Conservation (phyloP, 2,329 filamentous ascomycete species). For the Penicillium sp. region DNA sequence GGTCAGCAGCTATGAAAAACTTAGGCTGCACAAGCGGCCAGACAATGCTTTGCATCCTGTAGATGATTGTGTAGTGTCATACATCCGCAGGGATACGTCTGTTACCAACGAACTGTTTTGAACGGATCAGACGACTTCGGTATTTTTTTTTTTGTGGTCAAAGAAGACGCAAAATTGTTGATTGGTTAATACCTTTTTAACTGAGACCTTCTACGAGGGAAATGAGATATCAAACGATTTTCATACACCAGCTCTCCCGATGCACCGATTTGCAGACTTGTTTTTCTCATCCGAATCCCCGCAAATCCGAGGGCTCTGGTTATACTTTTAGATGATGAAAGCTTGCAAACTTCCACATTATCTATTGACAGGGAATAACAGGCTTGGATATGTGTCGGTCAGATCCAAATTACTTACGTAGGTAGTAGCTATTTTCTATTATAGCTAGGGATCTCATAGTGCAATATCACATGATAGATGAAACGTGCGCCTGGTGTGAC, state of each 20-base stretch:
- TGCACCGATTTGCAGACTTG: neutral
- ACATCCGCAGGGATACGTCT: conserved; percentile 17
- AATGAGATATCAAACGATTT: neutral
- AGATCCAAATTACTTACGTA: neutral
- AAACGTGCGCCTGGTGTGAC: conserved; percentile 30
- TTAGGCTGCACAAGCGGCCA: conserved; percentile 12
- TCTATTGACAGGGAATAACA: neutral
- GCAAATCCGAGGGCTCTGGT: neutral
- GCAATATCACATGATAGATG: conserved; percentile 33
- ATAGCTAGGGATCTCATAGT: neutral
- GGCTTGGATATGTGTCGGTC: neutral
- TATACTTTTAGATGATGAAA: neutral
- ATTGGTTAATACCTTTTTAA: neutral
- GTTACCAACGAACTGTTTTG: conserved; percentile 11
- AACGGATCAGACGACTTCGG: conserved; percentile 13
- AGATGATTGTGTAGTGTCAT: conserved; percentile 21
- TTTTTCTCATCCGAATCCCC: neutral
- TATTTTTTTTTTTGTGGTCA: neutral
- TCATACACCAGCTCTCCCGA: neutral
- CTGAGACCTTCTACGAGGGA: neutral
- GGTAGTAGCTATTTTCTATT: neutral
- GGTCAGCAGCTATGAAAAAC: conserved; percentile 14
- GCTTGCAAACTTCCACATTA: neutral
- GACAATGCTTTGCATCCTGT: conserved; percentile 20
- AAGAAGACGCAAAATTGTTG: neutral